These are phyloP conservation scores for Colletotrichum cuscutae DNA, from an alignment of 2,329 filamentous ascomycete species.

Conservation along the genomic window DNA sequence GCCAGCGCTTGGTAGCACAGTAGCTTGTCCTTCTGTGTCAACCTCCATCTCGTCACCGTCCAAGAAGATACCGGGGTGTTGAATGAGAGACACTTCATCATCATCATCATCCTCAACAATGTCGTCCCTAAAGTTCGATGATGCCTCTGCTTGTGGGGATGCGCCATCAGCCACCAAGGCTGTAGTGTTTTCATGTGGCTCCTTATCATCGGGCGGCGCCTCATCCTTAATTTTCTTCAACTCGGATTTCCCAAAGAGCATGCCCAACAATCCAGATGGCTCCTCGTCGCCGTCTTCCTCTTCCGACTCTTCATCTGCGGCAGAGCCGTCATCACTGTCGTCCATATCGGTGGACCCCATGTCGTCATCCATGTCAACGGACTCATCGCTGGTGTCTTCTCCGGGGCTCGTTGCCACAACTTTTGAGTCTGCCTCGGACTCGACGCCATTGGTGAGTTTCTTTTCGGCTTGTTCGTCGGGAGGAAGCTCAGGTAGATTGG, in stretches of 20 bases:
- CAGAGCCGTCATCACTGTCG: conserved; percentile 52
- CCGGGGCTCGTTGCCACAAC: conserved; percentile 38
- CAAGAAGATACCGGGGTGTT: conserved; percentile 41
- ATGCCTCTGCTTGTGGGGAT: conserved; percentile 14
- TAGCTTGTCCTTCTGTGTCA: not conserved
- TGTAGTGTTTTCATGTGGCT: conserved; percentile 37
- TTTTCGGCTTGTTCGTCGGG: conserved; percentile 39
- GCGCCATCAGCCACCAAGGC: not conserved
- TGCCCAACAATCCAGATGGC: conserved; percentile 60
- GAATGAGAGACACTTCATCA: conserved; percentile 47
- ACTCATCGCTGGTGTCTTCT: conserved; percentile 71
- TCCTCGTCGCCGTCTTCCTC: conserved; percentile 53
- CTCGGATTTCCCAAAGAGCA: conserved; percentile 70
- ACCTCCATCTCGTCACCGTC: conserved; percentile 18
- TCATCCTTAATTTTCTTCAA: conserved; percentile 60
- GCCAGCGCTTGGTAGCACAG: not conserved
- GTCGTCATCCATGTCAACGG: conserved; percentile 76
- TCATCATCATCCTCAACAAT: conserved; percentile 42
- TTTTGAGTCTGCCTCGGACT: conserved; percentile 1
- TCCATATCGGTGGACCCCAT: conserved; percentile 68
- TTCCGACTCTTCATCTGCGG: conserved; percentile 56
- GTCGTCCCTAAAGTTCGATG: conserved; percentile 35
- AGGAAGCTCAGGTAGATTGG: conserved; percentile 65
- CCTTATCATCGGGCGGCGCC: conserved; percentile 41
- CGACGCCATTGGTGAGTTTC: conserved; percentile 32